Base-by-base conservation (phyloP, 768 basidiomycete genomes). In the Russula dissimulans region DNA sequence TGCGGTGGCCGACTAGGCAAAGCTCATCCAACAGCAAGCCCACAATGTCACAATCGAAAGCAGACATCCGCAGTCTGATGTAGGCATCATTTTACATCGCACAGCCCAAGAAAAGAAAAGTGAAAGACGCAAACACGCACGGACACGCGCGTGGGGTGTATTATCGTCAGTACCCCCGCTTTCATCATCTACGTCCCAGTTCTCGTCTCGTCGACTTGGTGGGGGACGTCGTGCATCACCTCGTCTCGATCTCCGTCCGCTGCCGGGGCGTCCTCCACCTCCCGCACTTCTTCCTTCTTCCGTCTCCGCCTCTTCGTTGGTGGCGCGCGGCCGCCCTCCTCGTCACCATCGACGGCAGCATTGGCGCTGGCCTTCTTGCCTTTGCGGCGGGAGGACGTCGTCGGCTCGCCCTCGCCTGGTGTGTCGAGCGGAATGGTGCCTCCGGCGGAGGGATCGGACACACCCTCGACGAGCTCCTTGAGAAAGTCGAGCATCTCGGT, bases 401-500 rank as follows among this genome's bases (percentile, higher is more conserved):
- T 73, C 22, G 72, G 77, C 67, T 87, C 87, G 14, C 78, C 77
- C 49, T 86, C 86, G 15, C 72, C 76, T 68, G 87, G 86, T 6
- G 77, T 76, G 54, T 87, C 85, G 22, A 90, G 71, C 67, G 88
- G 84, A 45, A 89, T 82, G 0, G 87, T 90, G 2, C 87, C 89
- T 11, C 90, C 89, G 18, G 84, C 84, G 4, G 89, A 87, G 0
- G 94, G 94, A 72, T 97, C 94, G 0, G 91, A 87, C 6, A 95
- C 84, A 39, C 78, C 75, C 68, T 88, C 84, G 26, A 95, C 93
- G 54, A 97, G 84, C 69, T 97, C 94, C 69, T 91, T 89, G 36
- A 97, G 80, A 73, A 97, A 98, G 72, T 97, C 95, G 52, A 97
- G 84, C 77, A 85, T 89, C 64, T 92, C 86, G 11, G 85, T 88